Base-by-base conservation (phyloP, 177 flowering plant species). In the Vitis hybrid region DNA sequence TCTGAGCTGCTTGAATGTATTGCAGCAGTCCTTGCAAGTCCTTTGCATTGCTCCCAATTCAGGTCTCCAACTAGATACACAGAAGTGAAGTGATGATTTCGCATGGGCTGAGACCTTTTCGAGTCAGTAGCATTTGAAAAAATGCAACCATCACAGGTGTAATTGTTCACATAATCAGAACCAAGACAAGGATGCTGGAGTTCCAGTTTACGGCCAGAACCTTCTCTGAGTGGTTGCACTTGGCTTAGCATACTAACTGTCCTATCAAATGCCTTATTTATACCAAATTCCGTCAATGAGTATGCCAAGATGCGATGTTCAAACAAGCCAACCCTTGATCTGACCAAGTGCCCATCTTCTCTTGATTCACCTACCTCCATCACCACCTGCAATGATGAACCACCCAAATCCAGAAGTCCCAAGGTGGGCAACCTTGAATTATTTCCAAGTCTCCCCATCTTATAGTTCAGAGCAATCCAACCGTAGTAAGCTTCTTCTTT, bases 401-500 rank as follows among this genome's bases (percentile, higher is more conserved):
- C 93, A 58, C 93, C 93, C 69, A 88, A 63, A 80, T 90, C 92
- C 73, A 90, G 88, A 72, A 87, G 83, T 65, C 93, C 93, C 56
- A 80, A 78, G 11, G 90, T 81, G 26, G 81, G 55, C 7, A 69
- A 65, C 51, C 68, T 72, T 30, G 70, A 75, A 18, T 80, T 60
- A 63, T 74, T 77, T 23, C 68, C 76, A 48, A 87, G 74, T 13
- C 59, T 70, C 26, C 89, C 87, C 82, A 83, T 72, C 74, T 78
- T 85, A 60, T 81, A 86, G 61, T 87, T 88, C 62, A 90, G 75
- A 54, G 90, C 87, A 75, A 85, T 80, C 95, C 95, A 90, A 68
- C 89, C 89, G 78, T 88, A 87, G 65, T 84, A 85, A 57, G 91
- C 92, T 72, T 90, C 95, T 77, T 90, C 95, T 70, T 77, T 83